Evolutionary conservation across 352 stramenopile species (phyloP), one percentile per base, ranked within the genome.

Genomic region (Phytopythium vexans): DNA sequence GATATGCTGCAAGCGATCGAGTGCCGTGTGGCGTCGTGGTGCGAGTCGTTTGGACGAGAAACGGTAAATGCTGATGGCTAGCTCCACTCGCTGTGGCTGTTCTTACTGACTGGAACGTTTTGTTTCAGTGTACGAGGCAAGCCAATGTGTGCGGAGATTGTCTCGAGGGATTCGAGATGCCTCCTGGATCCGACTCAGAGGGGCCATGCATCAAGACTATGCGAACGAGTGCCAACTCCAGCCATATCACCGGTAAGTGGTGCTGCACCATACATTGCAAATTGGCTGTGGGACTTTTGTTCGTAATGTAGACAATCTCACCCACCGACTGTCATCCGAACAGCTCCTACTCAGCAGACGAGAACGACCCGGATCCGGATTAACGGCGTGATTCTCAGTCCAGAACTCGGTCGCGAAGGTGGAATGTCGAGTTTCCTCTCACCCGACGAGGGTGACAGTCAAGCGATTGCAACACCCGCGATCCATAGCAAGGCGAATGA

Each of bases 131-230:
- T 47, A 72, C 70, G 6, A 52, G 58, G 8, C 63, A 65, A 14
- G 52, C 72, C 3, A 86, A 91, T 36, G 51, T 86, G 1, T 93
- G 82, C 47, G 82, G 82, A 0, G 75, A 87, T n/a, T 93, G 82
- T 49, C 58, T 86, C 10, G 70, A 84, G 14, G 82, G 80, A 0
- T 89, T 76, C 49, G 42, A 9, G 10, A 10, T n/a, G 6, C 16
- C 35, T 14, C 9, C 41, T 14, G 47, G 37, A 8, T 50, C 63
- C 32, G 41, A 56, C 6, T 48, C 37, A 1, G 88, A 89, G 21
- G 56, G 63, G 15, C 41, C 74, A 14, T 92, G 81, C 43, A 50
- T 52, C 0, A 60, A 57, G 35, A 34, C 33, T 16, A 48, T 49
- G 21, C 21, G 21, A 27, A 27, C 21, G 21, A 27, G 21, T 27